Base-by-base conservation (phyloP, 306 rosid species). In the Cyclanthera cordifolia region DNA sequence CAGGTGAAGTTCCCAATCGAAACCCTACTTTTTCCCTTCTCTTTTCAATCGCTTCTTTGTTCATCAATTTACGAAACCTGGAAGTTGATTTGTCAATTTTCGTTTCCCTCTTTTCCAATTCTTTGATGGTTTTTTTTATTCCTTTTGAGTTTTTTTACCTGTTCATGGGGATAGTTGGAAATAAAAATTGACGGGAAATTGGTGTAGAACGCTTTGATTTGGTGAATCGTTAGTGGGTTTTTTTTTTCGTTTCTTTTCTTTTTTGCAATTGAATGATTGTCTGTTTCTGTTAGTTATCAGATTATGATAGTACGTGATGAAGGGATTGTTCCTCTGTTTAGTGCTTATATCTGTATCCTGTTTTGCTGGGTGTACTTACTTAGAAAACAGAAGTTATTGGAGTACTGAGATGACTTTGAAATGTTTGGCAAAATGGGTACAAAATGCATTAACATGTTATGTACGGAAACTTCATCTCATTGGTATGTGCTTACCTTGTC, bases 11-110 rank as follows among this genome's bases (percentile, higher is more conserved):
- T 66, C 52, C 24, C 19, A 16, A 45, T 10, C 54, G 1, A 66
- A 64, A 66, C 70, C 70, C 70, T 66, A 66, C 70, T 65, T 64
- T 43, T 3, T 19, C 30, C 37, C 13, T 3, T 32, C n/a, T 17
- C 0, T 16, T 2, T 2, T 4, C 15, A 43, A 43, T 37, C 43
- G 1, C 43, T 37, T 37, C 11, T 8, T 37, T 37, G 43, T 64
- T 64, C 34, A 0, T 64, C 6, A 46, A 41, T 41, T 64, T 20
- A 0, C 43, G 52, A 21, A 39, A 41, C 43, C 30, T 27, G 2
- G 30, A 27, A 27, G 30, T 12, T 27, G 30, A 27, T 27, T 27
- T n/a, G n/a, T n/a, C n/a, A n/a, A n/a, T n/a, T n/a, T n/a, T n/a
- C n/a, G n/a, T n/a, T n/a, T n/a, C n/a, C n/a, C n/a, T n/a, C n/a